Evolutionary conservation across 2,329 filamentous ascomycete species (phyloP).

Genomic region (Aureobasidium sp.): DNA sequence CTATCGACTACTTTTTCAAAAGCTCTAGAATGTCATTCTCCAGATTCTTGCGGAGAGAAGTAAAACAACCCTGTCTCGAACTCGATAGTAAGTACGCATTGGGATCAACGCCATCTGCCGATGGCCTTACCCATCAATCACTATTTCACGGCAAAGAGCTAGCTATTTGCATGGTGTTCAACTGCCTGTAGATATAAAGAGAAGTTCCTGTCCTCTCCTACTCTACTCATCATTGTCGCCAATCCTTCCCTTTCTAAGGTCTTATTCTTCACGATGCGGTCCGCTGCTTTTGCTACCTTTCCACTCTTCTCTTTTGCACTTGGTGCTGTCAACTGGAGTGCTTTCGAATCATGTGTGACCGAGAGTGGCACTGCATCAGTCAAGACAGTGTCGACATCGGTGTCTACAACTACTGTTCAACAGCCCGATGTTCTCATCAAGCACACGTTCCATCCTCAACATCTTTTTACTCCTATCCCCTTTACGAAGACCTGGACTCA

Average conservation of each 20-base stretch:
- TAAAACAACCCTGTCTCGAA: neutral
- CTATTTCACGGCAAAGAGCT: neutral
- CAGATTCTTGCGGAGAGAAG: neutral
- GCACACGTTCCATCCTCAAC: conserved; percentile 8
- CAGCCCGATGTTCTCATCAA: conserved; percentile 6
- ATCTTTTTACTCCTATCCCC: neutral
- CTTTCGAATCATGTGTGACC: conserved; percentile 10
- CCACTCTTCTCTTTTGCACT: conserved; percentile 10
- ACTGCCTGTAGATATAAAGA: neutral
- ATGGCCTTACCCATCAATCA: neutral
- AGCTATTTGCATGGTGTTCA: neutral
- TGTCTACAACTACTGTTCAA: conserved; percentile 1
- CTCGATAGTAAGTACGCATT: conserved; percentile 1
- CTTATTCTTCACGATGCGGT: neutral
- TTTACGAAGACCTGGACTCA: conserved; percentile 8
- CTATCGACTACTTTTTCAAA: neutral
- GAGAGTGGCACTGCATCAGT: neutral
- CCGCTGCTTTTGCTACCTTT: neutral
- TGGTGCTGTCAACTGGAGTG: conserved; percentile 10
- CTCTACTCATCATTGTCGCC: neutral
- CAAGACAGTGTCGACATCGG: conserved; percentile 1
- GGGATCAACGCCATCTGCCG: neutral
- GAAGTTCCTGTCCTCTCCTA: neutral
- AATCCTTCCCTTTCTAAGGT: neutral
- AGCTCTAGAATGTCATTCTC: neutral